A percentile compares a stretch with the other conserved stretches of the same genome.
phyloP scores from a whole-genome alignment of 768 basidiomycete species.

The Kwoniella mangroviensis region DNA sequence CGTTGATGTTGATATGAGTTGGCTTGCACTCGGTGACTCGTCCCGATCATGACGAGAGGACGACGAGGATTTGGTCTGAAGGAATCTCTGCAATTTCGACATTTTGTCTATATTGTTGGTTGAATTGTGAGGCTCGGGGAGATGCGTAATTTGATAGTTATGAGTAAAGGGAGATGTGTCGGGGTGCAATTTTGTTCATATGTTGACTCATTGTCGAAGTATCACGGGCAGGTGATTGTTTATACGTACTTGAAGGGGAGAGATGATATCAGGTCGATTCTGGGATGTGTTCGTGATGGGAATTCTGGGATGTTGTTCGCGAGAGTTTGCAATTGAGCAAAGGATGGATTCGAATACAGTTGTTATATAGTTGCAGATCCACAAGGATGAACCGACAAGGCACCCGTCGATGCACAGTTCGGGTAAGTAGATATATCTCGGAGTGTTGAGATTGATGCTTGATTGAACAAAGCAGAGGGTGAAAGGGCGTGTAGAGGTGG shows the following conservation, averaged over 20 bases:
- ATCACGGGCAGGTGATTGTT: too few species aligned
- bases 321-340: background rate
- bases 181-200: background rate
- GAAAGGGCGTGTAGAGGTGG: background rate
- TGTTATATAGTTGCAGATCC: background rate
- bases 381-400: background rate
- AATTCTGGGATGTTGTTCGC: background rate
- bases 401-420: background rate
- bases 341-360: background rate
- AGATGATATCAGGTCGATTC: background rate
- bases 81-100: conserved; percentile 2
- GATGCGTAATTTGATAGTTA: background rate
- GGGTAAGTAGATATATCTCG: background rate
- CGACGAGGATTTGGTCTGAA: background rate
- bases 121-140: background rate
- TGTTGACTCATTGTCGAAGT: background rate
- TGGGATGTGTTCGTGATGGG: background rate
- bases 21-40: conserved; percentile 1
- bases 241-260: too few species aligned
- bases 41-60: background rate
- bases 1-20: background rate
- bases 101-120: background rate
- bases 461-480: background rate
- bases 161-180: background rate
- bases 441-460: too few species aligned